phyloP scores from a whole-genome alignment of 2,329 filamentous ascomycete genomes.

The Fusarium pseudocircinatum region DNA sequence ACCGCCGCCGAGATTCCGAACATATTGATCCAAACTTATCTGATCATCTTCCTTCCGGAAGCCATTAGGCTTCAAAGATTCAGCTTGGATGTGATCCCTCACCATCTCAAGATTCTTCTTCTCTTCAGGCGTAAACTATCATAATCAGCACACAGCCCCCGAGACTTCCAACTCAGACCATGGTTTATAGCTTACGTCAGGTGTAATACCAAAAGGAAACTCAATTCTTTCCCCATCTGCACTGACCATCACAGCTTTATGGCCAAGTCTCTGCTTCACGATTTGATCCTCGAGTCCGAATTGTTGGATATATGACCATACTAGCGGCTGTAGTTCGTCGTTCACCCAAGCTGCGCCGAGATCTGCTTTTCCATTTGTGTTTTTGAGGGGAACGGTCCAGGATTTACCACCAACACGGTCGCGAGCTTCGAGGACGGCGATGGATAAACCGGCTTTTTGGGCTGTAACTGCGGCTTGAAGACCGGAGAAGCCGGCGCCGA shows the following conservation, averaged over 20 bases:
- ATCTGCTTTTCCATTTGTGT: constrained; percentile 55
- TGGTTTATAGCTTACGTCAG: constrained; percentile 15
- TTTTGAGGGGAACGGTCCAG: constrained; percentile 48
- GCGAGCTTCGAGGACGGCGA: constrained; percentile 59
- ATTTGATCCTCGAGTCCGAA: constrained; percentile 52
- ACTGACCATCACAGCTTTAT: constrained; percentile 55
- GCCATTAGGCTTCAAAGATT: constrained; percentile 39
- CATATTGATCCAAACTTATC: constrained; percentile 48
- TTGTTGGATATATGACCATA: constrained; percentile 53
- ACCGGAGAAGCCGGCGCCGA: constrained; percentile 57
- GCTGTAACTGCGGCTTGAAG: constrained; percentile 50
- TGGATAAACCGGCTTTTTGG: constrained; percentile 49
- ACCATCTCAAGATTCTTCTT: constrained; percentile 48
- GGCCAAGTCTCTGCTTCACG: constrained; percentile 57
- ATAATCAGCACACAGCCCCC: neutral
- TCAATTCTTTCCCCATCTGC: constrained; percentile 44
- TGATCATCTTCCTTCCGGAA: constrained; percentile 44
- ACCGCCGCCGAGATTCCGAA: constrained; percentile 45
- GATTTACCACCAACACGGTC: constrained; percentile 64
- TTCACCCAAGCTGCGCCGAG: constrained; percentile 70
- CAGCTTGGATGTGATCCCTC: constrained; percentile 49
- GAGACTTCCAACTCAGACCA: accelerated
- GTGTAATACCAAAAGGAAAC: constrained; percentile 36
- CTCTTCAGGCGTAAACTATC: constrained; percentile 45
- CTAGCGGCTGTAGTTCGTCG: constrained; percentile 59